Evolutionary conservation across 75 land plant genomes (phyloP).

Genomic region (Selaginella tamariscina): DNA sequence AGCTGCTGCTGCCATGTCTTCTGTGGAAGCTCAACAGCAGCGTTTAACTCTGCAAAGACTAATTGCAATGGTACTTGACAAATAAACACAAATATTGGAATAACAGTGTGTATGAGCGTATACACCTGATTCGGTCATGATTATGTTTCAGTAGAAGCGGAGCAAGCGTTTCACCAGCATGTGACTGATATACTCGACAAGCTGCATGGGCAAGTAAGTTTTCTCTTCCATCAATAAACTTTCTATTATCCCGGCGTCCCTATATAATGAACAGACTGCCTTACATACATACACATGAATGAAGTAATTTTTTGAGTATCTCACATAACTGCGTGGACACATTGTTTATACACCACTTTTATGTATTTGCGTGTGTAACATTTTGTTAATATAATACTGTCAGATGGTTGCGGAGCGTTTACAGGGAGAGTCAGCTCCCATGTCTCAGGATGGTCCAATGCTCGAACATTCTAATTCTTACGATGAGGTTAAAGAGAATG

Average conservation of each 20-base stretch:
- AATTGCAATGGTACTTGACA: constrained; percentile 62
- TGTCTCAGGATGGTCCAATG: constrained; percentile 5
- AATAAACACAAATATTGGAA: too few species aligned
- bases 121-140: too few species aligned
- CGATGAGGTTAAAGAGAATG: constrained; percentile 35
- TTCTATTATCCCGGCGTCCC: too few species aligned
- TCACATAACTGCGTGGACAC: background rate
- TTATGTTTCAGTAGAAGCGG: constrained; percentile 51
- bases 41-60: constrained; percentile 53
- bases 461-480: constrained; percentile 23
- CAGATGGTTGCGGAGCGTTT: constrained; percentile 61
- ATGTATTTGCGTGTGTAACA: background rate
- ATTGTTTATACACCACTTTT: background rate
- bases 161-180: constrained; percentile 49
- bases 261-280: background rate
- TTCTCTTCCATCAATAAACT: background rate
- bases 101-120: too few species aligned
- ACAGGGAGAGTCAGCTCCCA: constrained; percentile 27
- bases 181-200: constrained; percentile 43
- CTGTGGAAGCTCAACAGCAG: constrained; percentile 87
- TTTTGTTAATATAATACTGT: background rate
- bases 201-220: constrained; percentile 45
- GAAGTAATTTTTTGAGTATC: background rate
- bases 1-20: constrained; percentile 79
- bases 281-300: background rate